These are phyloP conservation scores for Phaseolus coccineus DNA, from an alignment of 331 rosid genomes.

Conservation along the genomic window DNA sequence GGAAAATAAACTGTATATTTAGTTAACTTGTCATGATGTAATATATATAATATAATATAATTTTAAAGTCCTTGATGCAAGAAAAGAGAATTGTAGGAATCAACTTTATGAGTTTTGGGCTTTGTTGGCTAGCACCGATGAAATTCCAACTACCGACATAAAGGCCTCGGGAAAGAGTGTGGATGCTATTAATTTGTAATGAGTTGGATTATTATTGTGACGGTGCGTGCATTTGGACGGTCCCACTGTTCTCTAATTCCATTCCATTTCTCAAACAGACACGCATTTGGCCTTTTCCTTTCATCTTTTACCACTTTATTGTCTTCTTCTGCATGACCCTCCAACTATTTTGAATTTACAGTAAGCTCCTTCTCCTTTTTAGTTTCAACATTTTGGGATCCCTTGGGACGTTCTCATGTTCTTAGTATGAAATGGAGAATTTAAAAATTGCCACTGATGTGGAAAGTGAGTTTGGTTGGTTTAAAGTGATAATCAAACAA, in stretches of 20 bases:
- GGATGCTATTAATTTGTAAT: conserved; percentile 19
- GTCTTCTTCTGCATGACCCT: neutral
- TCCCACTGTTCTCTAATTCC: neutral
- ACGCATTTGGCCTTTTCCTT: conserved; percentile 31
- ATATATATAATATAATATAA: conserved; percentile 42
- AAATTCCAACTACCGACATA: conserved; percentile 12
- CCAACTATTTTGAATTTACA: neutral
- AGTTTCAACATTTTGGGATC: neutral
- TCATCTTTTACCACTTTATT: neutral
- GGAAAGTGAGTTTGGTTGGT: neutral
- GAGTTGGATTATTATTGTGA: conserved; percentile 29
- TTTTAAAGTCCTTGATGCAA: conserved; percentile 32
- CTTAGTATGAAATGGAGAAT: neutral
- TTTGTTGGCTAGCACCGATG: conserved; percentile 44
- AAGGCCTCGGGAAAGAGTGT: conserved; percentile 9
- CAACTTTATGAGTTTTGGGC: conserved; percentile 30
- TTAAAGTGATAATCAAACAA: neutral
- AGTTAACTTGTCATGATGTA: conserved; percentile 37
- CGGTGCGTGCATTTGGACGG: conserved; percentile 18
- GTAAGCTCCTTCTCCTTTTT: neutral
- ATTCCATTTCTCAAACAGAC: neutral
- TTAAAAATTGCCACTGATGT: neutral
- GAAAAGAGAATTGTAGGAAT: neutral
- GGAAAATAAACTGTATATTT: conserved; percentile 52
- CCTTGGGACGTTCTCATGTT: neutral